A percentile compares a stretch with the other conserved stretches of the same genome.
phyloP scores from a whole-genome alignment of 2,329 filamentous ascomycete species.

The Cordyceps cateniannulata region DNA sequence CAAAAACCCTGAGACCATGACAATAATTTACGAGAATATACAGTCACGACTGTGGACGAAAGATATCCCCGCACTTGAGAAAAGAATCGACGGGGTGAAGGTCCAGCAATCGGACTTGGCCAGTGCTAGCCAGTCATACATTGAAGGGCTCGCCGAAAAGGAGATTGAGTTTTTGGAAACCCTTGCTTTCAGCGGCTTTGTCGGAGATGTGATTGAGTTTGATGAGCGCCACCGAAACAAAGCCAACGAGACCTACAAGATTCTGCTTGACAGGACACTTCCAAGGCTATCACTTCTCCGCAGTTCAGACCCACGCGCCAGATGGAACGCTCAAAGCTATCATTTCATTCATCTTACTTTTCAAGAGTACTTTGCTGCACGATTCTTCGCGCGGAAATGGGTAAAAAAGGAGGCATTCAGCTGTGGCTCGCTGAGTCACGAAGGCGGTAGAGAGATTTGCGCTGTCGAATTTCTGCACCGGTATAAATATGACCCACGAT shows the following conservation, averaged over 20 bases:
- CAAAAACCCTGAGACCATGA: slow-evolving; percentile 29
- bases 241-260: not conserved
- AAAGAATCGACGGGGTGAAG: slow-evolving; percentile 12
- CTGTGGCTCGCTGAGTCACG: not conserved
- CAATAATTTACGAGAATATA: slow-evolving; percentile 27
- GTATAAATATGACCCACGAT: not conserved
- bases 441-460: not conserved
- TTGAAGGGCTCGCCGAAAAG: slow-evolving; percentile 8
- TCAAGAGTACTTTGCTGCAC: not conserved
- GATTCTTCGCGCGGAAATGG: not conserved
- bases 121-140: no score
- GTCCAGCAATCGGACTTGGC: slow-evolving; percentile 15
- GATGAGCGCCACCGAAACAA: not conserved
- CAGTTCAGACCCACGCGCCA: no score
- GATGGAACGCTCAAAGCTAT: no score
- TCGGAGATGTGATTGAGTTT: slow-evolving; percentile 28
- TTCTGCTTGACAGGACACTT: not conserved
- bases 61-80: slow-evolving; percentile 25
- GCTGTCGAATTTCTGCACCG: not conserved
- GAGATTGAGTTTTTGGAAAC: slow-evolving; percentile 22
- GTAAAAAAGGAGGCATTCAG: not conserved
- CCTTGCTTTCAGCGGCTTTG: slow-evolving; percentile 30
- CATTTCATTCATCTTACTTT: no score
- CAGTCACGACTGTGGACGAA: slow-evolving; percentile 32
- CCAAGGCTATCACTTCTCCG: not conserved